Conservation (phyloP, 768 basidiomycete species). For the Boletus vermiculosoides region DNA sequence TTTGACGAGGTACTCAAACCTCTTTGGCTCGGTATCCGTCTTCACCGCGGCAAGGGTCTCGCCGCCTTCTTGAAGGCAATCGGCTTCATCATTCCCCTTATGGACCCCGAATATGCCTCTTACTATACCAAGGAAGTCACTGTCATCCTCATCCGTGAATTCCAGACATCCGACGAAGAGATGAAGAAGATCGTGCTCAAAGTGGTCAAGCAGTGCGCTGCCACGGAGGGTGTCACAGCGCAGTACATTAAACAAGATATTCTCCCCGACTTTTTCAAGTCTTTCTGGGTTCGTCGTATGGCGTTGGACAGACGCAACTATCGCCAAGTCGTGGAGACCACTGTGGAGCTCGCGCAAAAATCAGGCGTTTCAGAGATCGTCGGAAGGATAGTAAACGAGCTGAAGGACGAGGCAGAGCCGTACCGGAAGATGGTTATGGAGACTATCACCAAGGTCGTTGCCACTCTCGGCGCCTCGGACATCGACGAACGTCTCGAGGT, state of each 20-base stretch:
- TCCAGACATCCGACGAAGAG: slow-evolving; percentile 99
- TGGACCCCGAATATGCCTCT: slow-evolving; percentile 99
- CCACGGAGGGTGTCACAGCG: slow-evolving; percentile 96
- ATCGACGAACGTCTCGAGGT: slow-evolving; percentile 96
- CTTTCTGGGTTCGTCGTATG: slow-evolving; percentile 99
- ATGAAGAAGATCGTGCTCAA: slow-evolving; percentile 99
- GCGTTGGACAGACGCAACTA: slow-evolving; percentile 96
- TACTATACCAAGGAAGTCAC: slow-evolving; percentile 99
- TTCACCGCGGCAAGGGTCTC: slow-evolving; percentile 75
- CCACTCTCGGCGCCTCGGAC: slow-evolving; percentile 92
- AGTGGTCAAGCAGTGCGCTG: slow-evolving; percentile 98
- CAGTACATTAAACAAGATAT: slow-evolving; percentile 97
- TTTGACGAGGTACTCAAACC: slow-evolving; percentile 93
- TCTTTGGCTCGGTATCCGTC: slow-evolving; percentile 74
- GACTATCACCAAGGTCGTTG: slow-evolving; percentile 95
- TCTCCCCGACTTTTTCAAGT: slow-evolving; percentile 97
- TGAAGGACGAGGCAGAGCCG: slow-evolving; percentile 64
- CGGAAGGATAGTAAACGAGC: slow-evolving; percentile 66
- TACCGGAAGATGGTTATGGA: slow-evolving; percentile 99
- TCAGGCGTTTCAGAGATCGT: slow-evolving; percentile 96
- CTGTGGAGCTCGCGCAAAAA: slow-evolving; percentile 97
- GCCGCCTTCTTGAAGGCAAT: slow-evolving; percentile 88
- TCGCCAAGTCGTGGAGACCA: slow-evolving; percentile 96
- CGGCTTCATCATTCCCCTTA: slow-evolving; percentile 98
- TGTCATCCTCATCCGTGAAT: slow-evolving; percentile 95